phyloP scores from a whole-genome alignment of 169 alveolate species.

The Plasmodium cynomolgi region DNA sequence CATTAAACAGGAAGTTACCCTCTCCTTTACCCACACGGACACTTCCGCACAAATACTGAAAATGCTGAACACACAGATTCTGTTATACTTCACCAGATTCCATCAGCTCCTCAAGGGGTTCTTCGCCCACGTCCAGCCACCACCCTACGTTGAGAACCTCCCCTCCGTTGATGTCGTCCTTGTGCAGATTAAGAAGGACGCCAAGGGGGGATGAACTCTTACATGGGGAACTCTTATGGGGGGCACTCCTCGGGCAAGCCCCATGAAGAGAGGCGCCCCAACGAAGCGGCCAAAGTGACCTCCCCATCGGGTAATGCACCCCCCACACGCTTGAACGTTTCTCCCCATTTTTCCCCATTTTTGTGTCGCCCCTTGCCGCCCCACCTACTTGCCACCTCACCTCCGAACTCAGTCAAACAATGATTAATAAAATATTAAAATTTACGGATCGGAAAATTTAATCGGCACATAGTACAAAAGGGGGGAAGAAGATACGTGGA shows the following conservation, averaged over 20 bases:
- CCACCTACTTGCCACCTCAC: not conserved
- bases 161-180: constrained; percentile 65
- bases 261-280: not conserved
- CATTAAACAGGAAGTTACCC: constrained; percentile 19
- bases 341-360: not conserved
- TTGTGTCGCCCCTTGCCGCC: not conserved
- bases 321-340: not conserved
- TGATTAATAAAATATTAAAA: constrained; percentile 65
- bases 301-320: not conserved
- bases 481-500: constrained; percentile 15
- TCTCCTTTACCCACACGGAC: constrained; percentile 42
- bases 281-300: not conserved
- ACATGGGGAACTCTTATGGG: too few relatives aligned
- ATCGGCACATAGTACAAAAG: constrained; percentile 31
- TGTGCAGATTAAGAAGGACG: constrained; percentile 40
- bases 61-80: constrained; percentile 36
- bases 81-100: constrained; percentile 55
- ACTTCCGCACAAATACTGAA: constrained; percentile 34
- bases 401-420: constrained; percentile 30
- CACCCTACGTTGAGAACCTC: constrained; percentile 13
- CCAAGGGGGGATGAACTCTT: not conserved
- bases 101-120: constrained; percentile 20
- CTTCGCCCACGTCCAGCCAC: constrained; percentile 7
- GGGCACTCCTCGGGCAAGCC: not conserved
- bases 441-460: constrained; percentile 72